Base-by-base conservation (phyloP, 1,284 basidiomycete species). In the Irpex sp. region DNA sequence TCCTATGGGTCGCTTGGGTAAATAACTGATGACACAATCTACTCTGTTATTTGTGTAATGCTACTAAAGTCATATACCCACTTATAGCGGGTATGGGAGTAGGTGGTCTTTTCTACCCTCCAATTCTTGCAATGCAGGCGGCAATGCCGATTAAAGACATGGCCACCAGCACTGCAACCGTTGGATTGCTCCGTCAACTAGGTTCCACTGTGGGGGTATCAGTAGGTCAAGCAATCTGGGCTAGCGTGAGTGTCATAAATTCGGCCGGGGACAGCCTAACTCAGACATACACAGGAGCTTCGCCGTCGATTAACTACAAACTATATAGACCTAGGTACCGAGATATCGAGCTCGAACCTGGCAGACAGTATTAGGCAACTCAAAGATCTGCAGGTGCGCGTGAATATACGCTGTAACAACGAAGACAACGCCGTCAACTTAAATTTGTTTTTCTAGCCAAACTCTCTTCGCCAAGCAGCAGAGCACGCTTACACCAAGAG, bases 401-500 rank as follows among this genome's bases (percentile, higher is more conserved):
- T 13, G 39, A 15, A n/a, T 17, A 9, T 9, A 3, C 31, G 5
- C 31, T 33, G 31, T 33, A 33, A 33, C 31, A 33, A 6, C 31
- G 31, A 33, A 33, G 5, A 33, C 31, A 33, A 6, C 31, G 31
- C 5, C 31, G 31, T 33, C 5, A 33, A 11, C 50, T 9, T 13
- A 51, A 51, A 1, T 17, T 9, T 21, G 0, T 19, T n/a, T 51
- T 9, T 51, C 7, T 26, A 67, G 64, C 66, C 66, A 17, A 26
- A 31, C 1, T 63, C 61, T 5, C 66, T 76, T 33, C 81, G 82
- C 9, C 68, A 77, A 21, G 72, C 78, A 55, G 79, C 93, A 2
- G 81, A 89, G 37, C 78, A 88, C 57, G 89, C 88, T 0, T 93
- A 87, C 75, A 80, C 89, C 1, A 74, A 82, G 55, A 82, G 88